These are phyloP conservation scores for Melastoma candidum DNA, from an alignment of 441 rosid species.

Conservation along the genomic window DNA sequence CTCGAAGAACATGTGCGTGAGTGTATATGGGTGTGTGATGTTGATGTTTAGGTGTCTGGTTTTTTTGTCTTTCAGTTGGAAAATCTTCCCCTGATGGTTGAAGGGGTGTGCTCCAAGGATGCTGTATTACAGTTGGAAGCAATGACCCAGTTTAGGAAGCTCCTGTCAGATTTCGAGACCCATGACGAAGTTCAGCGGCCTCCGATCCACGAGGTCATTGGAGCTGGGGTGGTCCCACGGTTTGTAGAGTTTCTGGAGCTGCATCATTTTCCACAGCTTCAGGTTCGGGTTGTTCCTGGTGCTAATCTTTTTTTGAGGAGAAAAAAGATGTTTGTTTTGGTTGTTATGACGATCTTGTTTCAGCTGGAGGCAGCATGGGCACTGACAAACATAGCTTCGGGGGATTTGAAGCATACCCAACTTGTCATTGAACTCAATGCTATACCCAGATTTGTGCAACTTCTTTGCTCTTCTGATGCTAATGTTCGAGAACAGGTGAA, in stretches of 20 bases:
- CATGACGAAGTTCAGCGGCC: not conserved
- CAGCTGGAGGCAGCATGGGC: slow-evolving; percentile 12
- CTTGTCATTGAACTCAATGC: too few relatives aligned
- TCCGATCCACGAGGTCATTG: slow-evolving; percentile 5
- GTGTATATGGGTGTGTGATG: not conserved
- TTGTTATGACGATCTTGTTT: not conserved
- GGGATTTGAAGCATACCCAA: too few relatives aligned
- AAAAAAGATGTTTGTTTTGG: not conserved
- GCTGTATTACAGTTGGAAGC: not conserved
- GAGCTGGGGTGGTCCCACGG: slow-evolving; percentile 9
- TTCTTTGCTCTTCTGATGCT: too few relatives aligned
- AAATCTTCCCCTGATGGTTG: not conserved
- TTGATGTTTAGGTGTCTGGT: not conserved
- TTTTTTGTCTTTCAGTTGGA: slow-evolving; percentile 7
- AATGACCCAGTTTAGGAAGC: slow-evolving; percentile 6
- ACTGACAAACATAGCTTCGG: too few relatives aligned
- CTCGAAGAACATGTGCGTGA: too few relatives aligned
- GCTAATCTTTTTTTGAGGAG: not conserved
- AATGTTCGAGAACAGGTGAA: too few relatives aligned
- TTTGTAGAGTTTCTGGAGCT: slow-evolving; percentile 7
- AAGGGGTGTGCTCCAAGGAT: slow-evolving; percentile 5
- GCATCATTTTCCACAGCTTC: slow-evolving; percentile 1
- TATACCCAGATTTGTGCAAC: too few relatives aligned
- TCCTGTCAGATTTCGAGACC: slow-evolving; percentile 1
- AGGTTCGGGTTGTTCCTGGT: slow-evolving; percentile 3